Evolutionary conservation across 106 monocot genomes (phyloP).

Genomic region (Allium sativum): DNA sequence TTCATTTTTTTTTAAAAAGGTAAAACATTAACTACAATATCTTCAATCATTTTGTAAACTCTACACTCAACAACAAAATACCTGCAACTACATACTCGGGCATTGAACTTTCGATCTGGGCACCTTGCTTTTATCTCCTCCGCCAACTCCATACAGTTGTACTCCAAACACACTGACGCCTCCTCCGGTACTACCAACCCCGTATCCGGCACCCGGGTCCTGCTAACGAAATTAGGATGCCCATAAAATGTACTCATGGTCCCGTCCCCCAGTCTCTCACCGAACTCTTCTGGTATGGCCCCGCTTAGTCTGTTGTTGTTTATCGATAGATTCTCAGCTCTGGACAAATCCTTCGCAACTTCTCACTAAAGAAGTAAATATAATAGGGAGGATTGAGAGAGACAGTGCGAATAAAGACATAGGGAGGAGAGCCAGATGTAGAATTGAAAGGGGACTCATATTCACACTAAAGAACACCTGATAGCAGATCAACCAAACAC

Average conservation of each 20-base stretch:
- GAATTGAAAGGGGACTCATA: too few relatives aligned
- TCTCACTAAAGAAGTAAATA: too few relatives aligned
- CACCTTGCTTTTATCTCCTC: constrained; percentile 28
- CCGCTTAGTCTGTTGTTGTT: constrained; percentile 55
- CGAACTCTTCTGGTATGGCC: constrained; percentile 38
- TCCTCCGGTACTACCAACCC: constrained; percentile 33
- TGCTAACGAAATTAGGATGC: constrained; percentile 57
- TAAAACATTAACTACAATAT: too few relatives aligned
- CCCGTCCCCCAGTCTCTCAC: constrained; percentile 30
- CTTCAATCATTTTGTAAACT: too few relatives aligned
- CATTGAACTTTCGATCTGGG: constrained; percentile 51
- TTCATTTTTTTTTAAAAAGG: too few relatives aligned
- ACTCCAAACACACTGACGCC: constrained; percentile 48
- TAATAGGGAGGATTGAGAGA: too few relatives aligned
- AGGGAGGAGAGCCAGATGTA: too few relatives aligned
- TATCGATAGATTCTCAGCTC: constrained; percentile 33
- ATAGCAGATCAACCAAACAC: too few relatives aligned
- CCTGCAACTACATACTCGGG: too few relatives aligned
- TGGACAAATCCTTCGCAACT: constrained; percentile 31
- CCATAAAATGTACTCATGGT: constrained; percentile 64
- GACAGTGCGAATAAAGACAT: too few relatives aligned
- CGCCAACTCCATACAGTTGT: constrained; percentile 57
- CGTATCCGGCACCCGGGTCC: constrained; percentile 10
- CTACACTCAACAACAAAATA: too few relatives aligned
- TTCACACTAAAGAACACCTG: too few relatives aligned